Conservation (phyloP, 306 rosid genomes). For the Aeschynomene evenia region DNA sequence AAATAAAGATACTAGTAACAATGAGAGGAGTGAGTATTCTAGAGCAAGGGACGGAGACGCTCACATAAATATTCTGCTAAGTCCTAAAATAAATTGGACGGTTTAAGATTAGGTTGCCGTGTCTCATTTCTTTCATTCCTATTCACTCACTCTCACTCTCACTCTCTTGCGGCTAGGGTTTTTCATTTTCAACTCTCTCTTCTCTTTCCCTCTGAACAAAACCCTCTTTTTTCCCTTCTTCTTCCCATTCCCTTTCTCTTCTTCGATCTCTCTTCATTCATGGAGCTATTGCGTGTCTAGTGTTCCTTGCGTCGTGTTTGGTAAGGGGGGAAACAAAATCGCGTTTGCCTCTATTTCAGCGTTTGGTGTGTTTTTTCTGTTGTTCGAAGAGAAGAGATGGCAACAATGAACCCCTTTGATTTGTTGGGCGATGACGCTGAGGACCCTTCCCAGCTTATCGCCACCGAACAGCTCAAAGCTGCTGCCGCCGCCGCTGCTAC, state of each 20-base stretch:
- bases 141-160: neutral
- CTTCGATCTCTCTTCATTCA: neutral
- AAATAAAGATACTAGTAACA: neutral
- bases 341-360: neutral
- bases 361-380: neutral
- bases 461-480: slow-evolving; percentile 55
- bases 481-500: slow-evolving; percentile 16
- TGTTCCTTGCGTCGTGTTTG: neutral
- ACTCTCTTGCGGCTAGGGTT: slow-evolving; percentile 79
- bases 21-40: neutral
- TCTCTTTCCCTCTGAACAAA: slow-evolving; percentile 20
- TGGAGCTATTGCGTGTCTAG: slow-evolving; percentile 44
- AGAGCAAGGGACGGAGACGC: neutral
- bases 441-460: slow-evolving; percentile 76
- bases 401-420: slow-evolving; percentile 84
- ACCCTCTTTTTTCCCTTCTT: neutral
- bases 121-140: neutral
- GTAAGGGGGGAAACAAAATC: neutral
- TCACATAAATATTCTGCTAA: neutral
- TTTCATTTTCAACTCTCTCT: slow-evolving; percentile 2
- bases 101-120: slow-evolving; percentile 46
- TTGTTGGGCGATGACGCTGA: slow-evolving; percentile 92
- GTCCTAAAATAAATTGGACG: slow-evolving; percentile 34
- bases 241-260: neutral
- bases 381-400: slow-evolving; percentile 44